A percentile compares a stretch with the other conserved stretches of the same genome.
These are phyloP conservation scores for Fagus crenata DNA, from an alignment of 306 rosid genomes.

Conservation along the genomic window DNA sequence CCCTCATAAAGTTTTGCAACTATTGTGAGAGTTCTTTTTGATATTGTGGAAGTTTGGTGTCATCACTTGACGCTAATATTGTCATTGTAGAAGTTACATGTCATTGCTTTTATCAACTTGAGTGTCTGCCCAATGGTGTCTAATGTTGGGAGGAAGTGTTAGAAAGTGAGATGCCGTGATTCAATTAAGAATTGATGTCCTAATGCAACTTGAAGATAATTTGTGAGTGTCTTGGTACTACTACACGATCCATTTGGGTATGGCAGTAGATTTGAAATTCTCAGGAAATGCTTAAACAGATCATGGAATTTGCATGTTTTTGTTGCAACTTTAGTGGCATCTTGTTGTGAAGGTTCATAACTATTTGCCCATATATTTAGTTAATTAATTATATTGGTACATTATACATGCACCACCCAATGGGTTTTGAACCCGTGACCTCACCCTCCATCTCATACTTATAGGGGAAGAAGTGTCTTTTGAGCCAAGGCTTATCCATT, in stretches of 20 bases:
- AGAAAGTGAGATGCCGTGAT: background rate
- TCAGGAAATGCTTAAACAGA: background rate
- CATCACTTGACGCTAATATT: background rate
- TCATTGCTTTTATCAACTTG: background rate
- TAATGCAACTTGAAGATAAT: background rate
- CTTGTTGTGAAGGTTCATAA: background rate
- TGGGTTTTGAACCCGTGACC: too few species aligned
- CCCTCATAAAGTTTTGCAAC: background rate
- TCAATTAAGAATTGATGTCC: background rate
- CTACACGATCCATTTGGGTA: background rate
- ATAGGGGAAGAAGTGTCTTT: too few species aligned
- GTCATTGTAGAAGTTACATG: background rate
- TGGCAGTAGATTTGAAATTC: background rate
- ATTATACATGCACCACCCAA: too few species aligned
- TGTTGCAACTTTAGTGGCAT: background rate
- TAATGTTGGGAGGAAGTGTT: background rate
- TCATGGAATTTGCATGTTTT: background rate
- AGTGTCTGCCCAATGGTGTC: background rate
- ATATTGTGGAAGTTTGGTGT: background rate
- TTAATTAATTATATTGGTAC: too few species aligned
- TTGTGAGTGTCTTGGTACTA: background rate
- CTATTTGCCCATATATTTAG: background rate
- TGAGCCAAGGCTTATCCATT: too few species aligned
- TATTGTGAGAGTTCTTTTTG: background rate
- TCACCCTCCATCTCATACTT: too few species aligned